Conservation (phyloP, 306 rosid genomes). For the Rosa persica region DNA sequence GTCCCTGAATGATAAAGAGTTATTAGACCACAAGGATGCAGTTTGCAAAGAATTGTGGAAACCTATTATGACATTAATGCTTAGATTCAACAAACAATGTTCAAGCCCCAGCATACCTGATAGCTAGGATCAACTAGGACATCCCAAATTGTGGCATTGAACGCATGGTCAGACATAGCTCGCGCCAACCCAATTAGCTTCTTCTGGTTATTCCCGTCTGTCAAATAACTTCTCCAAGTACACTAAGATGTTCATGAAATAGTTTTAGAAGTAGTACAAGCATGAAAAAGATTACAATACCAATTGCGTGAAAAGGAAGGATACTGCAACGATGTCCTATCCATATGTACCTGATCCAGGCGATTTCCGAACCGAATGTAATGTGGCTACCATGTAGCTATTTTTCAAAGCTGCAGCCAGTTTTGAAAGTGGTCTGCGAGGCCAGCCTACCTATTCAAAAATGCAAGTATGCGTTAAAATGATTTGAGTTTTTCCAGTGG, state of each 20-base stretch:
- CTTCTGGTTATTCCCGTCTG: conserved; percentile 79
- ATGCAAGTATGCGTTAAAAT: conserved; percentile 16
- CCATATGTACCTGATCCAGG: conserved; percentile 75
- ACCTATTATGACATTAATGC: not conserved
- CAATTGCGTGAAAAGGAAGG: conserved; percentile 24
- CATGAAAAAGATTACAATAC: conserved; percentile 28
- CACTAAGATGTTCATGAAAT: conserved; percentile 86
- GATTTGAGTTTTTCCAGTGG: conserved; percentile 1
- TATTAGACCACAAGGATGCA: conserved; percentile 21
- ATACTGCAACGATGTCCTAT: conserved; percentile 26
- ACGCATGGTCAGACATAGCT: conserved; percentile 97
- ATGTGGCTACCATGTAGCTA: conserved; percentile 86
- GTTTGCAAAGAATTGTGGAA: conserved; percentile 10
- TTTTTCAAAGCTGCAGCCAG: conserved; percentile 85
- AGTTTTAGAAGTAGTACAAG: conserved; percentile 47
- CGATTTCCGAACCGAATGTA: conserved; percentile 68
- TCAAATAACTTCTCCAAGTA: conserved; percentile 98
- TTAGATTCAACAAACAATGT: conserved; percentile 10
- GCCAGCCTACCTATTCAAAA: conserved; percentile 86
- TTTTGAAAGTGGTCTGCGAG: conserved; percentile 80
- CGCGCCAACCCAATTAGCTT: conserved; percentile 96
- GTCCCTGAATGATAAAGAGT: conserved; percentile 61
- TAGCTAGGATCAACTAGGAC: conserved; percentile 92
- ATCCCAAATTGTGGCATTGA: conserved; percentile 99
- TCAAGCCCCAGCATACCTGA: conserved; percentile 52